A percentile compares a stretch with the other conserved stretches of the same genome.
phyloP scores from a whole-genome alignment of 2,329 filamentous ascomycete species.

The Balansia obtecta region DNA sequence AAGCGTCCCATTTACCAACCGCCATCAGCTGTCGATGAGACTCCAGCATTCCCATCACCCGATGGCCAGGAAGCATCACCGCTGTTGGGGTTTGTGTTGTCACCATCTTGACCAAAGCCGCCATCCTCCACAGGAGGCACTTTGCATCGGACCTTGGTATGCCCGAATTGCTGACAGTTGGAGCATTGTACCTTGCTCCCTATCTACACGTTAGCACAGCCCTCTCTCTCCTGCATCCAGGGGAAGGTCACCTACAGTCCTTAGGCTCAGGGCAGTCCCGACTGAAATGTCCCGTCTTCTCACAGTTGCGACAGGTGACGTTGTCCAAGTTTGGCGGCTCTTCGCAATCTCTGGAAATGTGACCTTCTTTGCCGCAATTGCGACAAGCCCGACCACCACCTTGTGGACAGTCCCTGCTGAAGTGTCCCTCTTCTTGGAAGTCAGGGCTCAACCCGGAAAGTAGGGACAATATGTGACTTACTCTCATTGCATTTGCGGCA shows the following conservation, averaged over 20 bases:
- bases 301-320: conserved; percentile 50
- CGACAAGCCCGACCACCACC: conserved; percentile 41
- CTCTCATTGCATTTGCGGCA: conserved; percentile 53
- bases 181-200: conserved; percentile 27
- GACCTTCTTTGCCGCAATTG: conserved; percentile 54
- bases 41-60: conserved; percentile 1
- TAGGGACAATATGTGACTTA: conserved; percentile 21
- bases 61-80: conserved; percentile 2
- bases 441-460: conserved; percentile 1
- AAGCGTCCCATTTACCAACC: not conserved
- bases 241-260: conserved; percentile 20
- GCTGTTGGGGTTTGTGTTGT: conserved; percentile 6
- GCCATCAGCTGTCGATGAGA: not conserved
- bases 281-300: conserved; percentile 46
- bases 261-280: conserved; percentile 49
- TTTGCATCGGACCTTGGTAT: conserved; percentile 28
- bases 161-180: conserved; percentile 26
- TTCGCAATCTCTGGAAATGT: conserved; percentile 39
- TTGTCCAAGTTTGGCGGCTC: conserved; percentile 28
- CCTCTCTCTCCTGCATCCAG: not conserved
- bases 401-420: conserved; percentile 50
- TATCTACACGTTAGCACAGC: conserved; percentile 8
- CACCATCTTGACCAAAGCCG: conserved; percentile 5
- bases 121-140: conserved; percentile 10
- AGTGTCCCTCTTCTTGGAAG: conserved; percentile 40